Evolutionary conservation across 2,329 filamentous ascomycete species (phyloP).

Genomic region (Alternaria angustiovoidea): DNA sequence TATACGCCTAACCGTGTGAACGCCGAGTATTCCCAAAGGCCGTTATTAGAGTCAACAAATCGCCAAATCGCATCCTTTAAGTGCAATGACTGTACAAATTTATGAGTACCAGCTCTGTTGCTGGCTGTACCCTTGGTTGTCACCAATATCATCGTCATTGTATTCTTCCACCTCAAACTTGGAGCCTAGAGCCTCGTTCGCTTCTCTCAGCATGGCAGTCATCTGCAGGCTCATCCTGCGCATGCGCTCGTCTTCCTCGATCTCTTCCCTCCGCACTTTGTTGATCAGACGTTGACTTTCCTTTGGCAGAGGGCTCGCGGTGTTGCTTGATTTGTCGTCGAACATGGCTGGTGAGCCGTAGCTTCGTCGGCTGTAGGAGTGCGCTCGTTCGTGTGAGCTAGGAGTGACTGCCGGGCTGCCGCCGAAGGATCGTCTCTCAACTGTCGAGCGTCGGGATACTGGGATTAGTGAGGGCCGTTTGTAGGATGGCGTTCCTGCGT

Average conservation of each 20-base stretch:
- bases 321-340: constrained; percentile 29
- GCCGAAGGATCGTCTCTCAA: constrained; percentile 31
- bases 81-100: background rate
- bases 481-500: constrained; percentile 24
- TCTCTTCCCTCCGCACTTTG: constrained; percentile 75
- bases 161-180: constrained; percentile 53
- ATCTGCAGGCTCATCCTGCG: constrained; percentile 80
- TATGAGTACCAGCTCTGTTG: constrained; percentile 5
- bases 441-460: constrained; percentile 51
- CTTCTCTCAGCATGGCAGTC: constrained; percentile 87
- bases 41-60: background rate
- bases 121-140: constrained; percentile 2
- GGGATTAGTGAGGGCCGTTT: constrained; percentile 55
- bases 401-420: constrained; percentile 20
- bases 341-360: constrained; percentile 41
- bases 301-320: constrained; percentile 53
- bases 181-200: constrained; percentile 78
- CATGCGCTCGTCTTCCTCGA: constrained; percentile 80
- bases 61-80: background rate
- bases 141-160: constrained; percentile 28
- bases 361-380: constrained; percentile 42
- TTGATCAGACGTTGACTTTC: constrained; percentile 79
- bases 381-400: constrained; percentile 24
- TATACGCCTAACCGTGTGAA: constrained; percentile 1
- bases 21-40: background rate